Percentiles rank a stretch among this genome's conserved stretches.
Evolutionary conservation across 148 eudicot genomes (phyloP).

Genomic region (Rhododendron williamsianum): DNA sequence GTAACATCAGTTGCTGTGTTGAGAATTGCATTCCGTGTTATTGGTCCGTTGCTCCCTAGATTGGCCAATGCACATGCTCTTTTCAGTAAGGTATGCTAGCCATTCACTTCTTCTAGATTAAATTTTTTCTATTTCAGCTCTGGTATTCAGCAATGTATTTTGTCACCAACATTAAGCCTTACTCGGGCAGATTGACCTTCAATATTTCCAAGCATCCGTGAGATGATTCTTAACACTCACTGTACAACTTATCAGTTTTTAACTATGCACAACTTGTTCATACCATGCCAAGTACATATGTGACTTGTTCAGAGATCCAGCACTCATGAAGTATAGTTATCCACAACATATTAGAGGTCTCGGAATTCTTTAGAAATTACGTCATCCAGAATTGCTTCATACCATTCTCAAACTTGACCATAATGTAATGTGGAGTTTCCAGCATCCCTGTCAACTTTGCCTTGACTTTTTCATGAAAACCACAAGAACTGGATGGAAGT

Average conservation of each 20-base stretch:
- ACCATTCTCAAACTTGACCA: not conserved
- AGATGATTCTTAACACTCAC: not conserved
- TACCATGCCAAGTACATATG: not conserved
- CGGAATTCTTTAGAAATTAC: not conserved
- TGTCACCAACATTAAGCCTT: not conserved
- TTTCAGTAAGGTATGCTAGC: slow-evolving; percentile 64
- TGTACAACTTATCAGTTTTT: not conserved
- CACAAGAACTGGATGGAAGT: not conserved
- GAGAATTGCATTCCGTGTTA: slow-evolving; percentile 86
- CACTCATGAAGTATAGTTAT: not conserved
- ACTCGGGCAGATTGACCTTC: not conserved
- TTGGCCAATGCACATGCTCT: slow-evolving; percentile 85
- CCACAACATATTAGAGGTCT: not conserved
- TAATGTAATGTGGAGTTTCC: not conserved
- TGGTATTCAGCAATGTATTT: not conserved
- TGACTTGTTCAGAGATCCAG: not conserved
- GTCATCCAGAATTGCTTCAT: not conserved
- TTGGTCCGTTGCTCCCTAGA: slow-evolving; percentile 96
- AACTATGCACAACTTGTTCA: not conserved
- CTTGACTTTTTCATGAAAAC: not conserved
- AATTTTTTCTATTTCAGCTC: not conserved
- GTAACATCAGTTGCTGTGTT: slow-evolving; percentile 85
- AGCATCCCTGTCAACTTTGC: not conserved
- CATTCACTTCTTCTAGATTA: not conserved
- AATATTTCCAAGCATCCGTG: not conserved